Evolutionary conservation across 331 rosid species (phyloP), one percentile per base, ranked within the genome.

Genomic region (Cucumis variabilis): DNA sequence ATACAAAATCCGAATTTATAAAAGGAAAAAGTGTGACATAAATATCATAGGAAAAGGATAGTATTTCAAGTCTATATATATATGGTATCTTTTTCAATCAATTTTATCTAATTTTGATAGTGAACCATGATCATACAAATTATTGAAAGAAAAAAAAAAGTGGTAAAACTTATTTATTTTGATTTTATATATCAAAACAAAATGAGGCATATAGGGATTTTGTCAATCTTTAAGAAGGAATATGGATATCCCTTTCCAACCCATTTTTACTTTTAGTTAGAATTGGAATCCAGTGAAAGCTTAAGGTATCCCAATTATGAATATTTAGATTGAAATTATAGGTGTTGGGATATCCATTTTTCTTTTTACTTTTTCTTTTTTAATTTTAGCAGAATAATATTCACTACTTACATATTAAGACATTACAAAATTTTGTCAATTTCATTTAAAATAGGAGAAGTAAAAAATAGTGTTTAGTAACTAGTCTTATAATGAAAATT

Each of bases 221-320:
- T 46, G 41, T 24, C 83, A 2, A 48, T 77, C 37, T 77, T 77
- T 48, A 77, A n/a, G 63, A 23, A 77, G 27, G 83, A 48, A 78
- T 78, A 51, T 24, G 44, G 50, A 53, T 53, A 24, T 79, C 65
- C n/a, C 63, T 77, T 77, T 48, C 25, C 21, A 48, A 48, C n/a
- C 83, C 30, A 77, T 46, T 78, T 51, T 73, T 24, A 10, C 41
- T 5, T 79, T 79, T 79, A n/a, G 41, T 21, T 51, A 53, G 68
- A 80, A 55, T 55, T 80, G 69, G 85, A 53, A 53, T 80, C 68
- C 84, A 55, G 28, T 51, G 84, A 80, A 80, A 80, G 68, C 68
- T 53, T 51, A 48, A 77, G 23, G 84, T 53, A 51, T 79, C 84
- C 21, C 83, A 24, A 78, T 77, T 77, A 48, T 77, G 23, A 58